Evolutionary conservation across 169 alveolate species (phyloP).

Genomic region (Cryptosporidium tyzzeri): DNA sequence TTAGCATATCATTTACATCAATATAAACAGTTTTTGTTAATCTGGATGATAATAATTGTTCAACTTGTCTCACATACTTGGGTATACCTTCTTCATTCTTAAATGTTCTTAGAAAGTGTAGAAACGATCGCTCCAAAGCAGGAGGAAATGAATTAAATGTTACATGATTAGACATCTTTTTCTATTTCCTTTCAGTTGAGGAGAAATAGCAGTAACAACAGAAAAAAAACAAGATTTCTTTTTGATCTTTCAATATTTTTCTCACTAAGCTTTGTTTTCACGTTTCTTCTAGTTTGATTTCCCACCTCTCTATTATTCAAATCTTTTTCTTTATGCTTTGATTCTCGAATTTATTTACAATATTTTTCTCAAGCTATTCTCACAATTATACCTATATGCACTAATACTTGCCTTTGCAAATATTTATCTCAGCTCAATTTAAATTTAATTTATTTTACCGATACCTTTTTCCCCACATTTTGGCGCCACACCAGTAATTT

Average conservation of each 20-base stretch:
- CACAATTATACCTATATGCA: background rate
- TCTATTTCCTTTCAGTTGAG: background rate
- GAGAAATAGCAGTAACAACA: background rate
- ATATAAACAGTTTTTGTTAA: constrained; percentile 45
- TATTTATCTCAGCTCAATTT: constrained; percentile 5
- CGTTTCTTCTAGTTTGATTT: background rate
- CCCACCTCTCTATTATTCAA: background rate
- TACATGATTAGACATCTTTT: background rate
- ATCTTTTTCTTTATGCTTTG: background rate
- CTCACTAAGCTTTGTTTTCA: background rate
- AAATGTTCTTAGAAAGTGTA: constrained; percentile 44
- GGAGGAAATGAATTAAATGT: constrained; percentile 28
- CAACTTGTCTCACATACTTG: constrained; percentile 60
- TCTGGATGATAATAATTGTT: constrained; percentile 47
- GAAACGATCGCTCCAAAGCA: constrained; percentile 57
- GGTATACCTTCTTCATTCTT: constrained; percentile 24
- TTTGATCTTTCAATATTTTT: background rate
- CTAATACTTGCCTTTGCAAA: constrained; percentile 13
- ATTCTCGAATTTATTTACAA: background rate
- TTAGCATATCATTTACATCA: constrained; percentile 51
- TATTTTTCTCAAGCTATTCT: background rate
- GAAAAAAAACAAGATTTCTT: background rate
- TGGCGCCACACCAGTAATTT: constrained; percentile 15
- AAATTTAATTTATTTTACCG: constrained; percentile 13
- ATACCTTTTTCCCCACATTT: constrained; percentile 44